A percentile compares a stretch with the other conserved stretches of the same genome.
phyloP scores from a whole-genome alignment of 2,329 filamentous ascomycete genomes.

The Fusarium sp. region DNA sequence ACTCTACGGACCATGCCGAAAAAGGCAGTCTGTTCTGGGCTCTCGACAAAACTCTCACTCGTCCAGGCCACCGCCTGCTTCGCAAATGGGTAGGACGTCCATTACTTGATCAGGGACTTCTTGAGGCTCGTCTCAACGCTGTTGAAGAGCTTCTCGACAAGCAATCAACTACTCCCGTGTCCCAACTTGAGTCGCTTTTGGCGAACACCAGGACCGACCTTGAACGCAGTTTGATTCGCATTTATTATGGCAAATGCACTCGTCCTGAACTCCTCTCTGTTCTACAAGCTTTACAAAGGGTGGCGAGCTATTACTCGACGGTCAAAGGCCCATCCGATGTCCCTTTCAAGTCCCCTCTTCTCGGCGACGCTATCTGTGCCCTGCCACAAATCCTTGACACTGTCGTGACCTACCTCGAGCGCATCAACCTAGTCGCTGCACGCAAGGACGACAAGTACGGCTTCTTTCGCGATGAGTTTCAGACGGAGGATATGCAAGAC shows the following conservation, averaged over 20 bases:
- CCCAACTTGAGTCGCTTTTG: constrained; percentile 79
- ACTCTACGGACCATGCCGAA: constrained; percentile 85
- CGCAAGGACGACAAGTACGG: constrained; percentile 90
- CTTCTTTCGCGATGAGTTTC: constrained; percentile 89
- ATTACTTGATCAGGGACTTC: constrained; percentile 76
- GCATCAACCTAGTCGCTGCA: constrained; percentile 86
- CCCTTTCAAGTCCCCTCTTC: constrained; percentile 76
- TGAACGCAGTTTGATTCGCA: constrained; percentile 91
- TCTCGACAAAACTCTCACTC: constrained; percentile 89
- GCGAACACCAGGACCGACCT: constrained; percentile 80
- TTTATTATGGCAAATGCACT: constrained; percentile 97
- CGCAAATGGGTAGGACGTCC: constrained; percentile 96
- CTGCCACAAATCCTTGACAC: constrained; percentile 81
- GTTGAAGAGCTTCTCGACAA: constrained; percentile 86
- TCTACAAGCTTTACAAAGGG: constrained; percentile 84
- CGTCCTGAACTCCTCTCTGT: constrained; percentile 87
- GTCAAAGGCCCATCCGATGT: constrained; percentile 73
- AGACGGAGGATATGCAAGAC: constrained; percentile 88
- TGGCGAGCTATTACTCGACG: constrained; percentile 79
- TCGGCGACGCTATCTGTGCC: constrained; percentile 77
- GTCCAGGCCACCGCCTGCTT: constrained; percentile 87
- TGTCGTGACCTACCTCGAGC: constrained; percentile 80
- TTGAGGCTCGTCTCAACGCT: constrained; percentile 83
- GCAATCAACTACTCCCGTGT: constrained; percentile 73
- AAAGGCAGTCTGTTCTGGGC: constrained; percentile 97